Base-by-base conservation (phyloP, 371 early-diverging fungal genomes). In the Actinomortierella ambigua region DNA sequence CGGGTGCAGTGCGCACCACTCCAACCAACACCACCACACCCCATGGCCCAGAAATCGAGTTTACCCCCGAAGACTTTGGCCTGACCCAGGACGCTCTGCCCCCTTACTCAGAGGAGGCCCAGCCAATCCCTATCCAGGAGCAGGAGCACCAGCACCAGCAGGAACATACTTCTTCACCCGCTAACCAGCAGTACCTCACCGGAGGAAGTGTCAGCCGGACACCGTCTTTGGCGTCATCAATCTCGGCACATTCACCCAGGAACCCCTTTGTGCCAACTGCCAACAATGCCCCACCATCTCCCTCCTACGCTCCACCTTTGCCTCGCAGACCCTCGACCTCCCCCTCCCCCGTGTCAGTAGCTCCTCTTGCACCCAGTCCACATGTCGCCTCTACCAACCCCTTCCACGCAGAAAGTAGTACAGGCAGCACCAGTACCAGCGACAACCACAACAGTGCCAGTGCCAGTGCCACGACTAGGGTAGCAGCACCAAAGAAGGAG, bases 401-500 rank as follows among this genome's bases (percentile, higher is more conserved):
- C 41, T 24, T 26, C 29, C n/a, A 15, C 46, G 22, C 59, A 26
- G 7, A 43, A 46, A 52, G 44, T 43, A 11, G 22, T 26, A 27
- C 6, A 17, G 43, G 20, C 43, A 52, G 55, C 22, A 23, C 23
- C 55, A 22, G 26, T 51, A 44, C 23, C 63, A 7, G 14, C 48
- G 15, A n/a, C 58, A 43, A 22, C 26, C 27, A 5, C 59, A 39
- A 40, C 52, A 41, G 15, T 57, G 17, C 27, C n/a, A 9, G 44
- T 26, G 26, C 15, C 50, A 20, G 5, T 20, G 26, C 11, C 56
- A 3, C 55, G 40, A 46, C 29, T 52, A 26, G 58, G 59, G 34
- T 11, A 49, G 18, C 58, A 49, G 15, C 58, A 8, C n/a, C 50
- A 22, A 22, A 46, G 13, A 60, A 47, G 26, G 58, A 57, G 17